phyloP scores from a whole-genome alignment of 345 rosid genomes.

The Citrus unshiu region DNA sequence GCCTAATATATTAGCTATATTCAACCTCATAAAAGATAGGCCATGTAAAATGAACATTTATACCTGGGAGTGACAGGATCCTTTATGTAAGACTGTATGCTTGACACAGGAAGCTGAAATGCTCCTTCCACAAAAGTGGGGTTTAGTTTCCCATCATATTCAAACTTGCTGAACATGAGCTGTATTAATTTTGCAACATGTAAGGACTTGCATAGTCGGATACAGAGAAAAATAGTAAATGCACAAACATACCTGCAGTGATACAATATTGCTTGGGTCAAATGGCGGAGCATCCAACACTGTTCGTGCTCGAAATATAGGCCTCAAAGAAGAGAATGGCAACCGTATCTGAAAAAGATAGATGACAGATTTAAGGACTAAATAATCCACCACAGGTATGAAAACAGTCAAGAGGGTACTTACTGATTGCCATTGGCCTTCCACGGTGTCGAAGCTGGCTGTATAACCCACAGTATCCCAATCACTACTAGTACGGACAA shows the following conservation, averaged over 20 bases:
- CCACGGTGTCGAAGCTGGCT: slow-evolving; percentile 65
- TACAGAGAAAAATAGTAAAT: neutral
- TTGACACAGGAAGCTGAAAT: slow-evolving; percentile 78
- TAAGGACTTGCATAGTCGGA: neutral
- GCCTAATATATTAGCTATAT: neutral
- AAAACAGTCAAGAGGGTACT: slow-evolving; percentile 18
- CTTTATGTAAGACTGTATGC: slow-evolving; percentile 56
- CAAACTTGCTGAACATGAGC: slow-evolving; percentile 98
- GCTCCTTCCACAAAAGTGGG: slow-evolving; percentile 83
- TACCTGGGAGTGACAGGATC: slow-evolving; percentile 89
- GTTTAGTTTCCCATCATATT: slow-evolving; percentile 90
- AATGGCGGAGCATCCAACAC: slow-evolving; percentile 74
- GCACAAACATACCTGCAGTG: slow-evolving; percentile 61
- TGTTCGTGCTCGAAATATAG: slow-evolving; percentile 80
- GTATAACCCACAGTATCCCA: slow-evolving; percentile 98
- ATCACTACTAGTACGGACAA: slow-evolving; percentile 67
- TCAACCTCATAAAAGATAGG: neutral
- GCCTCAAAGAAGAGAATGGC: slow-evolving; percentile 83
- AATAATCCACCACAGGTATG: neutral
- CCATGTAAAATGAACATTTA: neutral
- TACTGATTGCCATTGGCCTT: slow-evolving; percentile 90
- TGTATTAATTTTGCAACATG: slow-evolving; percentile 26
- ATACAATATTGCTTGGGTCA: slow-evolving; percentile 60
- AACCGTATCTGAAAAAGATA: slow-evolving; percentile 45
- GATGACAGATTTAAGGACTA: neutral